Evolutionary conservation across 1,284 basidiomycete genomes (phyloP), one percentile per base, ranked within the genome.

Genomic region (Tilletia caries): DNA sequence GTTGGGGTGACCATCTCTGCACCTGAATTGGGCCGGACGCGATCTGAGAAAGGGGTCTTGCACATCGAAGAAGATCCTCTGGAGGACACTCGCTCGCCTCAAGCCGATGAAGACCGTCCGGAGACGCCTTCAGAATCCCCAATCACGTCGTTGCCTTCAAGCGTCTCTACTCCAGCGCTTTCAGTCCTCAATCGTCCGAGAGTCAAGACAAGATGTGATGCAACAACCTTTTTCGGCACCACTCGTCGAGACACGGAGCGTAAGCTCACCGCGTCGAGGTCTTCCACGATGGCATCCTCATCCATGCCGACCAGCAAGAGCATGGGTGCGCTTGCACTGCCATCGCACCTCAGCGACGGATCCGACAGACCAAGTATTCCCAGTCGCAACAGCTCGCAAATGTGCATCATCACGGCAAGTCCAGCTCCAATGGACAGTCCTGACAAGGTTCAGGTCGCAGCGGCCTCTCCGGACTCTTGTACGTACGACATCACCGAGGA

Each of bases 221-320:
- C 58, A n/a, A 33, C 58, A 1, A 32, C 33, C 13, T 62, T 62
- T 29, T 62, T 62, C 58, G 58, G 58, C 27, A 62, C 58, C 13
- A 62, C 20, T 15, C 29, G 58, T 3, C 58, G 58, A 33, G 58
- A 62, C 33, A 33, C 18, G 27, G 58, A 62, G 23, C 58, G 58
- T 29, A 62, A 62, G 58, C 15, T 62, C 18, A 37, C 58, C 20
- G 3, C 33, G 58, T 62, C 58, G 29, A 32, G 33, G n/a, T 62
- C 58, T 20, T 62, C 58, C 18, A 37, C 33, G 10, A 29, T 29
- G 13, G 58, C 27, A 20, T 3, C 10, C 5, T 62, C 32, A 3
- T 8, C 18, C 18, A 33, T 62, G 20, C 13, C 58, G 20, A 33
- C 58, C 29, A 62, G 58, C 32, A 25, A 33, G 18, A 62, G 58